A percentile compares a stretch with the other conserved stretches of the same genome.
phyloP scores from a whole-genome alignment of 1,284 basidiomycete genomes.

The Ustilago esculenta region DNA sequence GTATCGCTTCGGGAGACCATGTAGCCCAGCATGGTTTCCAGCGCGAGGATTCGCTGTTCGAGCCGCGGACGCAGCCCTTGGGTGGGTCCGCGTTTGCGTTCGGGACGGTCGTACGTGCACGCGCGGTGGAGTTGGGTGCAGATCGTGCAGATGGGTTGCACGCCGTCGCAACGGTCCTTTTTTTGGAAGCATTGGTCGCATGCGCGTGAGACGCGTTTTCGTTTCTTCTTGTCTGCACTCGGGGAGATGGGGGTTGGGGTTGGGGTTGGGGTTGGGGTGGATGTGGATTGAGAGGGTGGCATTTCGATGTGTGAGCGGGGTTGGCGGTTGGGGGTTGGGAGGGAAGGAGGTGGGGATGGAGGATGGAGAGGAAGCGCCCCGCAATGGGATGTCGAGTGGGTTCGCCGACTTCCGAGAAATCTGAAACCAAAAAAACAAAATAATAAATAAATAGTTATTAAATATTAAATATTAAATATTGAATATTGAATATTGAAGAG shows the following conservation, averaged over 20 bases:
- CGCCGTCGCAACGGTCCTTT: slow-evolving; percentile 45
- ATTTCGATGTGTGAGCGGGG: neutral
- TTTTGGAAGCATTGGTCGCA: slow-evolving; percentile 50
- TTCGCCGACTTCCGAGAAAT: too few relatives aligned
- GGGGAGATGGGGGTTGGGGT: too few relatives aligned
- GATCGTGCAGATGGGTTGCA: slow-evolving; percentile 25
- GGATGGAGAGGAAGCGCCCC: neutral
- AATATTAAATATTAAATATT: too few relatives aligned
- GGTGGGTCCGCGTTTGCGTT: slow-evolving; percentile 38
- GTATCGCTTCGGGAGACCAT: neutral
- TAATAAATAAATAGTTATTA: too few relatives aligned
- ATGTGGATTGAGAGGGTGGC: neutral
- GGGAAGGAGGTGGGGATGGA: neutral
- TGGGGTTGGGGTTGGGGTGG: too few relatives aligned
- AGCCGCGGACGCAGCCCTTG: slow-evolving; percentile 34
- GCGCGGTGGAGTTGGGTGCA: slow-evolving; percentile 13
- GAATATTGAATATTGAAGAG: too few relatives aligned
- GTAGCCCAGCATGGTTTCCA: slow-evolving; percentile 35
- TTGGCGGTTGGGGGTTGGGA: neutral
- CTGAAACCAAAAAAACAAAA: too few relatives aligned
- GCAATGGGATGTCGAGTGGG: too few relatives aligned
- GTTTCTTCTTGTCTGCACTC: slow-evolving; percentile 9
- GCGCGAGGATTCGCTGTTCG: slow-evolving; percentile 19
- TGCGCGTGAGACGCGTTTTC: slow-evolving; percentile 46
- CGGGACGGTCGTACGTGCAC: slow-evolving; percentile 43